Conservation (phyloP, 2,329 filamentous ascomycete genomes). For the Aspergillus spinulosporus region DNA sequence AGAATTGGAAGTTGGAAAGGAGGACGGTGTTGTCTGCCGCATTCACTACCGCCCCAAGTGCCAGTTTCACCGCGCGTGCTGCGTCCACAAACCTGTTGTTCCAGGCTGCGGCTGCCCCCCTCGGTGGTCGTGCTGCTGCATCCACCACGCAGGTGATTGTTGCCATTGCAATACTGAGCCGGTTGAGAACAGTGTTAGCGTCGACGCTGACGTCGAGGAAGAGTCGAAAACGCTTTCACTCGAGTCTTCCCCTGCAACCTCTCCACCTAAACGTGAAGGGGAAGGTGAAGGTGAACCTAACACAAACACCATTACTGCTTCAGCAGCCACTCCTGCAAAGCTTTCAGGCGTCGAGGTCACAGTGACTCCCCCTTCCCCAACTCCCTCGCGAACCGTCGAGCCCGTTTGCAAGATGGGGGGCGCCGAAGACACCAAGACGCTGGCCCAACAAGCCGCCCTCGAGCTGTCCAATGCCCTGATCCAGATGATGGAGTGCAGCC, state of each 20-base stretch:
- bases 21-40: background rate
- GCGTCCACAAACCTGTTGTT: constrained; percentile 19
- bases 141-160: constrained; percentile 25
- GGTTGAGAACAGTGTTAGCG: background rate
- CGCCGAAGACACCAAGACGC: background rate
- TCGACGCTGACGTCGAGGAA: background rate
- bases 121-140: constrained; percentile 24
- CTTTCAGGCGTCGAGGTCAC: background rate
- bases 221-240: background rate
- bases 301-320: background rate
- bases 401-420: background rate
- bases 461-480: constrained; percentile 20
- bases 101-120: constrained; percentile 19
- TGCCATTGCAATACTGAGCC: constrained; percentile 20
- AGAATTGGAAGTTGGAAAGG: background rate
- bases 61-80: constrained; percentile 20
- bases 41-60: constrained; percentile 18
- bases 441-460: background rate
- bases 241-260: background rate
- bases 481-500: constrained; percentile 13
- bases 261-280: background rate
- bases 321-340: background rate
- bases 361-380: constrained; percentile 3
- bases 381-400: background rate
- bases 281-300: background rate